A percentile compares a stretch with the other conserved stretches of the same genome.
Evolutionary conservation across 208 protist species (phyloP).

Genomic region (Crithidia sp.): DNA sequence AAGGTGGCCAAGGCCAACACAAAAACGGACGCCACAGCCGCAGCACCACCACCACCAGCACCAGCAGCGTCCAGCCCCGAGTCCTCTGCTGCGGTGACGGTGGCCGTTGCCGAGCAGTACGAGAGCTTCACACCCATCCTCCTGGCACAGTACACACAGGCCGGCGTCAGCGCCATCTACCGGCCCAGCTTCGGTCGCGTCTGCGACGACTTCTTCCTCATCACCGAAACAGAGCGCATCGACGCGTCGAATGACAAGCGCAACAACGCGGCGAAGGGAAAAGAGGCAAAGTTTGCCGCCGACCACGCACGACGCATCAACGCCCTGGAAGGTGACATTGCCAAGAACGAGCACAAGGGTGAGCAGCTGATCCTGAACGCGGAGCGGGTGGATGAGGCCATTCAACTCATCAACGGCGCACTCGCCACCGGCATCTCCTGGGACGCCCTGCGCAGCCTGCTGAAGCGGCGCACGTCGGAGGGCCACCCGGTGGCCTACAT

Average conservation of each 20-base stretch:
- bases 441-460: constrained; percentile 69
- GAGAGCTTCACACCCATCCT: constrained; percentile 93
- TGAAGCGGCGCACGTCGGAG: constrained; percentile 87
- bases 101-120: constrained; percentile 55
- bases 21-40: neutral
- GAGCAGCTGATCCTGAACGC: constrained; percentile 87
- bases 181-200: constrained; percentile 86
- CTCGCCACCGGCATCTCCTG: constrained; percentile 87
- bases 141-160: constrained; percentile 79
- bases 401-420: constrained; percentile 86
- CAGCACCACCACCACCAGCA: constrained; percentile 1
- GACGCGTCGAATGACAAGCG: constrained; percentile 83
- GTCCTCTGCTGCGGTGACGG: constrained; percentile 4
- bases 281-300: constrained; percentile 90
- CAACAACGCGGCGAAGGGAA: constrained; percentile 76
- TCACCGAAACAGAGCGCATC: constrained; percentile 90
- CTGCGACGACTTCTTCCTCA: constrained; percentile 95
- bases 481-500: constrained; percentile 93
- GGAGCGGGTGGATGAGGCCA: constrained; percentile 90
- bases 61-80: neutral
- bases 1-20: constrained; percentile 12
- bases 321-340: constrained; percentile 67
- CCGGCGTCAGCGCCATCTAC: constrained; percentile 49
- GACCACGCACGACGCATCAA: constrained; percentile 91
- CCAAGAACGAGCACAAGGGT: constrained; percentile 70